Conservation (phyloP, 768 basidiomycete genomes). For the Agrocybe chaxingu region DNA sequence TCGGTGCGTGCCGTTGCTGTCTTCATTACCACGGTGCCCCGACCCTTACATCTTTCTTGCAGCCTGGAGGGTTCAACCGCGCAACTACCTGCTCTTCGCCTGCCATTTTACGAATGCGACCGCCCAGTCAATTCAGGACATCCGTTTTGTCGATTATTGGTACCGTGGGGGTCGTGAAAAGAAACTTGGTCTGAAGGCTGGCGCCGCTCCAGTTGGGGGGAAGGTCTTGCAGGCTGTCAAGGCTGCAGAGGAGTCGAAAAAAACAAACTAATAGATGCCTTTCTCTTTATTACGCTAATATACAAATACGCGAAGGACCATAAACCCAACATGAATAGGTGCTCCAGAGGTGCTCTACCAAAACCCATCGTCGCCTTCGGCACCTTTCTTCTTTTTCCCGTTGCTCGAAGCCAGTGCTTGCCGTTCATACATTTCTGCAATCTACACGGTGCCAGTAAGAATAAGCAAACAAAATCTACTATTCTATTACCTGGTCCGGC, state of each 20-base stretch:
- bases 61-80: slow-evolving; percentile 96
- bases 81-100: slow-evolving; percentile 93
- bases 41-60: slow-evolving; percentile 7
- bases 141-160: slow-evolving; percentile 90
- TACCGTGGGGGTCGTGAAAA: slow-evolving; percentile 83
- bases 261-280: slow-evolving; percentile 22
- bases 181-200: slow-evolving; percentile 37
- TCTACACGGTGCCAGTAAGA: slow-evolving; percentile 36
- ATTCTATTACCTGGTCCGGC: slow-evolving; percentile 74
- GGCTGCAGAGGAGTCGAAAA: slow-evolving; percentile 40
- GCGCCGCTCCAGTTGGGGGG: slow-evolving; percentile 28
- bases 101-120: slow-evolving; percentile 91
- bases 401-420: slow-evolving; percentile 80
- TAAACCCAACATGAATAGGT: slow-evolving; percentile 14
- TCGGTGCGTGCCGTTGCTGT: slow-evolving; percentile 51
- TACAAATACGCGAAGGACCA: slow-evolving; percentile 22
- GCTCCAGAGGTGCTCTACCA: slow-evolving; percentile 46
- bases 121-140: slow-evolving; percentile 81
- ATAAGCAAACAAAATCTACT: not conserved
- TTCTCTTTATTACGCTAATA: slow-evolving; percentile 19
- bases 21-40: not conserved
- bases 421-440: slow-evolving; percentile 91
- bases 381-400: slow-evolving; percentile 66
- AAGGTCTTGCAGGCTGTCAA: slow-evolving; percentile 50
- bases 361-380: slow-evolving; percentile 73